Evolutionary conservation across 108 stramenopile genomes (phyloP).

Genomic region (Fragilariopsis cylindrus): DNA sequence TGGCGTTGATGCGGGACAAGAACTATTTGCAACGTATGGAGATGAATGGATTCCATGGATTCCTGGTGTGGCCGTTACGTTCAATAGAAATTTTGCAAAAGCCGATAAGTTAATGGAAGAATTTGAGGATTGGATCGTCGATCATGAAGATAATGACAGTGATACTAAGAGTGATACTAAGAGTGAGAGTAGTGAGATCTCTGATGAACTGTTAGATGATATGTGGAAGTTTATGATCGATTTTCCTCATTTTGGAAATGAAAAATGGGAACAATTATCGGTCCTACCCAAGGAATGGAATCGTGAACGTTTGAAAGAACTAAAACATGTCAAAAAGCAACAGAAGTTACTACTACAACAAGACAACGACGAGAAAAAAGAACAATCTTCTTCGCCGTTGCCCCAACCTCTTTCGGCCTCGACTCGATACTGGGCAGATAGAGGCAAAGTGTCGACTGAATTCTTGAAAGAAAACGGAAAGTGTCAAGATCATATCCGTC

Average conservation of each 20-base stretch:
- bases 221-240: conserved; percentile 38
- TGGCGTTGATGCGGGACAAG: conserved; percentile 50
- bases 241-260: conserved; percentile 34
- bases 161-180: not conserved
- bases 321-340: not conserved
- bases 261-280: conserved; percentile 10
- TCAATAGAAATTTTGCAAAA: conserved; percentile 38
- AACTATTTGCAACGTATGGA: conserved; percentile 76
- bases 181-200: not conserved
- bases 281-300: conserved; percentile 34
- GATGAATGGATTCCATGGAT: conserved; percentile 57
- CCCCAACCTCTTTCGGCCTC: conserved; percentile 4
- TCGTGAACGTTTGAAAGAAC: not conserved
- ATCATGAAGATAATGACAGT: conserved; percentile 18
- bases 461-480: conserved; percentile 70
- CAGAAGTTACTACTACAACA: not conserved
- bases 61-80: conserved; percentile 42
- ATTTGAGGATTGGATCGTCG: conserved; percentile 28
- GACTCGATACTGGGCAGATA: conserved; percentile 26
- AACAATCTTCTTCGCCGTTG: not conserved
- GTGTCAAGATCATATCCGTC: conserved; percentile 77
- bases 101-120: conserved; percentile 44
- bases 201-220: conserved; percentile 32
- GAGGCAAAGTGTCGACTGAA: conserved; percentile 38
- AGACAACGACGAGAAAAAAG: not conserved